Conservation (phyloP, 805 yeast genomes). For the Cyberlindnera japonica region DNA sequence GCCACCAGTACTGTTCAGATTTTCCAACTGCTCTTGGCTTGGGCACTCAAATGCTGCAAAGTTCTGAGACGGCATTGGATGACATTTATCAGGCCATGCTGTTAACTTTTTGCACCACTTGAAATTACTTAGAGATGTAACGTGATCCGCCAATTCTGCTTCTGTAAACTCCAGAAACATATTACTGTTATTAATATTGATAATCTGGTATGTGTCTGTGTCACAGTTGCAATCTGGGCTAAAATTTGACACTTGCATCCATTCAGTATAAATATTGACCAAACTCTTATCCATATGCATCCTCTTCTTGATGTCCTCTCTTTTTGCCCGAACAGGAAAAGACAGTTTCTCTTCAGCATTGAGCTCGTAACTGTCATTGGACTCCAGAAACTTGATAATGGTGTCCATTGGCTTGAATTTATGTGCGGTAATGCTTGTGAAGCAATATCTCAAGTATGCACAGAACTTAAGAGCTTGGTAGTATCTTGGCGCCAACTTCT, state of each 20-base stretch:
- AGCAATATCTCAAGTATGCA: constrained; percentile 10
- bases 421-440: constrained; percentile 8
- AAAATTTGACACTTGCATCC: constrained; percentile 18
- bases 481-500: constrained; percentile 15
- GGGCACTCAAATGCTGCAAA: neutral
- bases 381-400: constrained; percentile 19
- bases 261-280: constrained; percentile 12
- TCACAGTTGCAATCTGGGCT: neutral
- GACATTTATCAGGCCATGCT: neutral
- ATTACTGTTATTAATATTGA: constrained; percentile 18
- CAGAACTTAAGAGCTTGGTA: constrained; percentile 12
- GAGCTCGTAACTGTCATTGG: constrained; percentile 9
- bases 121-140: neutral
- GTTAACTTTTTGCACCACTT: constrained; percentile 3
- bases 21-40: constrained; percentile 3
- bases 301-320: constrained; percentile 12
- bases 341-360: constrained; percentile 3
- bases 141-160: constrained; percentile 3
- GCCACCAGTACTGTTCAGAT: neutral
- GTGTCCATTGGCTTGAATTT: constrained; percentile 18
- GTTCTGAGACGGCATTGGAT: neutral
- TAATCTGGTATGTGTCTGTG: constrained; percentile 8
- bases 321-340: neutral
- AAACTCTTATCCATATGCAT: constrained; percentile 13
- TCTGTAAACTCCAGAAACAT: constrained; percentile 11